These are phyloP conservation scores for Gracilaria gracilis DNA, from an alignment of 23 red algal species.

Conservation along the genomic window DNA sequence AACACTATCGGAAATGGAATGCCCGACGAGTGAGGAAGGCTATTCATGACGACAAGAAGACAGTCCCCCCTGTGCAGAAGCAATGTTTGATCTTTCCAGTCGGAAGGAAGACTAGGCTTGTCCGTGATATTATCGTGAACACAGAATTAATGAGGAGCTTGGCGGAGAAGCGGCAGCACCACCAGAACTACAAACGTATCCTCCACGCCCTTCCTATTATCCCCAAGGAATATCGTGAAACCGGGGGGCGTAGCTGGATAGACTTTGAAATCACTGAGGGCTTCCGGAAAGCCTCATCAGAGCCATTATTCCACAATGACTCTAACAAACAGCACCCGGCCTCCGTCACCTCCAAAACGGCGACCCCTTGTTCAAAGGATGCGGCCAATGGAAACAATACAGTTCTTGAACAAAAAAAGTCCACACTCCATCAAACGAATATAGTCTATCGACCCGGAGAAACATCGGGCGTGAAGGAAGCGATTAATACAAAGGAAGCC, in stretches of 20 bases:
- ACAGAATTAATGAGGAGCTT: not conserved
- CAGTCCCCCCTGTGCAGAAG: not conserved
- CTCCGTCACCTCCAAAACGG: not conserved
- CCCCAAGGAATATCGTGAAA: not conserved
- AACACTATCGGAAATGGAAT: slow-evolving; percentile 21
- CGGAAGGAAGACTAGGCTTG: slow-evolving; percentile 18
- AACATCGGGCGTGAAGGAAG: not conserved
- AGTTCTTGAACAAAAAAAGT: not conserved
- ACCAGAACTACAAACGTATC: not conserved
- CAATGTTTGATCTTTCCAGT: not conserved
- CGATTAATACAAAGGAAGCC: not conserved
- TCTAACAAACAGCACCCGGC: not conserved
- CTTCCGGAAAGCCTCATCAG: not conserved
- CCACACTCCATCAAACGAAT: too few relatives aligned
- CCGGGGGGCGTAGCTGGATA: not conserved
- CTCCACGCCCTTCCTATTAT: not conserved
- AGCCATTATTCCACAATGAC: not conserved
- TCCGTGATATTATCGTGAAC: not conserved
- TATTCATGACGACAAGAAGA: not conserved
- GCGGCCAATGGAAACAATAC: not conserved
- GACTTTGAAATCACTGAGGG: slow-evolving; percentile 7
- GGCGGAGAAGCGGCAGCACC: not conserved
- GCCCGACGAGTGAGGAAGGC: not conserved
- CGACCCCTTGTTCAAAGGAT: not conserved
- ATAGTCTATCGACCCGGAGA: not conserved